Evolutionary conservation across 805 yeast genomes (phyloP), one percentile per base, ranked within the genome.

Genomic region (Blastobotrys americana): DNA sequence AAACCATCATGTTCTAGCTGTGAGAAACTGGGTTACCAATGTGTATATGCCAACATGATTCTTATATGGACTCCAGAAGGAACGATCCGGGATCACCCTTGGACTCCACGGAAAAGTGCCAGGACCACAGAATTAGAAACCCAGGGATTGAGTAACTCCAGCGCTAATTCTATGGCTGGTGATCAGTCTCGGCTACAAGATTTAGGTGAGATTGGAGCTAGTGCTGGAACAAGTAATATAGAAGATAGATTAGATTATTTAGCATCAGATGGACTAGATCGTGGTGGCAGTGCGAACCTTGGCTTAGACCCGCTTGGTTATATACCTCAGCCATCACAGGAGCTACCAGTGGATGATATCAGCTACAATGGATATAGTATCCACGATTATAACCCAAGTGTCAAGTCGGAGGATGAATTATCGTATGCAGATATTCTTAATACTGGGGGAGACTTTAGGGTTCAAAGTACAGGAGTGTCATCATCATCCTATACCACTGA

Each of bases 1-100:
- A 47, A 47, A 37, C 53, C 53, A 10, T 36, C 48, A 15, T 50
- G 53, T 35, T 41, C 48, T 5, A 41, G 41, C 5, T 50, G 53
- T 17, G 34, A 42, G 33, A 35, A 40, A 10, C 44, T 36, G 37
- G 21, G 39, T 9, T 45, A 44, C 28, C 49, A 48, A 19, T 50
- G 53, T 28, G 46, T 50, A 18, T 50, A 50, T 22, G 37, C 37
- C 10, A 48, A 43, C 40, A 39, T 27, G 6, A 42, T 46, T 18
- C 42, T 42, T 10, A 46, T 48, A 42, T 48, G 49, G 49, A 42
- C 43, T 8, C 52, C 52, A n/a, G 18, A 39, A 27, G 28, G 33
- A 27, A 21, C n/a, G 17, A 27, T 10, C 10, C 18, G 36, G 9
- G 25, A 42, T 25, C 25, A 15, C 23, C 40, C 28, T 16, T 4